These are phyloP conservation scores for Favolaschia claudopus DNA, from an alignment of 768 basidiomycete genomes.

Conservation along the genomic window DNA sequence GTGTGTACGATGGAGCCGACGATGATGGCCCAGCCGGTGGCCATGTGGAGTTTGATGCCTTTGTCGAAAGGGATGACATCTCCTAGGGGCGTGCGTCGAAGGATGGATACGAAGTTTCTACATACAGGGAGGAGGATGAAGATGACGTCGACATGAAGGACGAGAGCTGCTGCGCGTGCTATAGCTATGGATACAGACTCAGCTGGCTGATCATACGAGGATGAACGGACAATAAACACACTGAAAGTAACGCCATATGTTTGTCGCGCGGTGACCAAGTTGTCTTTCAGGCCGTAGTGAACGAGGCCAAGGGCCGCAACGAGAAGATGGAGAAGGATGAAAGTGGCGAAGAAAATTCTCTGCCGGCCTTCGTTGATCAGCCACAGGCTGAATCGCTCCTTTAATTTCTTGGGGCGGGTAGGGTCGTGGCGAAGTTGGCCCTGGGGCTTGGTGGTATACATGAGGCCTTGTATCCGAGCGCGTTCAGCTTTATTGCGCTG, in stretches of 20 bases:
- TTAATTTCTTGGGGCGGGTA: constrained; percentile 41
- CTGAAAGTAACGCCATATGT: constrained; percentile 67
- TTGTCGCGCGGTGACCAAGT: constrained; percentile 57
- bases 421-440: constrained; percentile 40
- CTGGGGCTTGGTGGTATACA: constrained; percentile 39
- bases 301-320: constrained; percentile 64
- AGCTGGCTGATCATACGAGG: background rate
- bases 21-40: constrained; percentile 91
- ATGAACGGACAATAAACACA: constrained; percentile 32
- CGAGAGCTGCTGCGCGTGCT: constrained; percentile 87
- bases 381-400: constrained; percentile 52
- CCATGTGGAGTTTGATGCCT: constrained; percentile 90
- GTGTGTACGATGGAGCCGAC: constrained; percentile 79
- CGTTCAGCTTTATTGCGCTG: constrained; percentile 72
- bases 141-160: constrained; percentile 89
- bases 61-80: constrained; percentile 92
- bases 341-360: constrained; percentile 63
- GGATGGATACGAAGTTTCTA: constrained; percentile 90
- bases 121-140: constrained; percentile 96
- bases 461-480: constrained; percentile 66
- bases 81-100: constrained; percentile 87
- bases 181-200: constrained; percentile 59
- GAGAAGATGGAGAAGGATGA: constrained; percentile 66
- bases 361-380: constrained; percentile 75
- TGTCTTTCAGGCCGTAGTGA: constrained; percentile 69